Percentiles rank a stretch among this genome's conserved stretches.
Evolutionary conservation across 805 yeast species (phyloP).

Genomic region (Starmera dryadoides): DNA sequence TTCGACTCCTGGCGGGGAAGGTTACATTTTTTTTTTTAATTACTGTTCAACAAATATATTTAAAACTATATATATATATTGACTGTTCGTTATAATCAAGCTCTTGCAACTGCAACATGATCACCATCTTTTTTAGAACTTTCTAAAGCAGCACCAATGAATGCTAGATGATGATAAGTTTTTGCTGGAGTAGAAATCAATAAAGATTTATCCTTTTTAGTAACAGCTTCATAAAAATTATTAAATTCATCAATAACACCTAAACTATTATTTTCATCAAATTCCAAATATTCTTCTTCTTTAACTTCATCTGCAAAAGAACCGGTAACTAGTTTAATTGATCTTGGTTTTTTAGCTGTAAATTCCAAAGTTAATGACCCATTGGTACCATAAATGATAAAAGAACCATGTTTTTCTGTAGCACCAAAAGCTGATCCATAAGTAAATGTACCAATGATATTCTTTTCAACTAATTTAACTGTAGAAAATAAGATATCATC

Average conservation of each 20-base stretch:
- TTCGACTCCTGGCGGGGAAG: slow-evolving; percentile 5
- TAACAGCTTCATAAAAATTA: slow-evolving; percentile 55
- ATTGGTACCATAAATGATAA: slow-evolving; percentile 69
- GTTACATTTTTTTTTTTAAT: too few relatives aligned
- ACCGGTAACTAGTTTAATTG: slow-evolving; percentile 25
- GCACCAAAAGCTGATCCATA: slow-evolving; percentile 87
- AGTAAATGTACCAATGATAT: slow-evolving; percentile 73
- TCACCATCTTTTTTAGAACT: slow-evolving; percentile 52
- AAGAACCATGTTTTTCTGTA: slow-evolving; percentile 56
- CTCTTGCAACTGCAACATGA: slow-evolving; percentile 39
- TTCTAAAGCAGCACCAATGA: slow-evolving; percentile 78
- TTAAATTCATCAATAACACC: slow-evolving; percentile 56
- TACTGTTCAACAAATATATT: too few relatives aligned
- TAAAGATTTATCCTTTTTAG: slow-evolving; percentile 49
- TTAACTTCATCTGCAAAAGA: slow-evolving; percentile 16
- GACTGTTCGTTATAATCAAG: too few relatives aligned
- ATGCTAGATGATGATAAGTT: slow-evolving; percentile 90
- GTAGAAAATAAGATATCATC: slow-evolving; percentile 78
- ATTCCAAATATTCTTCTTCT: slow-evolving; percentile 17
- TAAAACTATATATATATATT: too few relatives aligned
- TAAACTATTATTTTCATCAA: slow-evolving; percentile 30
- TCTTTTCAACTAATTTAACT: slow-evolving; percentile 48
- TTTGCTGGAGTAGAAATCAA: slow-evolving; percentile 59
- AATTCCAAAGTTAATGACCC: slow-evolving; percentile 72
- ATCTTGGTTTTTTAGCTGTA: slow-evolving; percentile 33